A percentile compares a stretch with the other conserved stretches of the same genome.
phyloP scores from a whole-genome alignment of 2,329 filamentous ascomycete species.

The Cyphellophora attinorum region DNA sequence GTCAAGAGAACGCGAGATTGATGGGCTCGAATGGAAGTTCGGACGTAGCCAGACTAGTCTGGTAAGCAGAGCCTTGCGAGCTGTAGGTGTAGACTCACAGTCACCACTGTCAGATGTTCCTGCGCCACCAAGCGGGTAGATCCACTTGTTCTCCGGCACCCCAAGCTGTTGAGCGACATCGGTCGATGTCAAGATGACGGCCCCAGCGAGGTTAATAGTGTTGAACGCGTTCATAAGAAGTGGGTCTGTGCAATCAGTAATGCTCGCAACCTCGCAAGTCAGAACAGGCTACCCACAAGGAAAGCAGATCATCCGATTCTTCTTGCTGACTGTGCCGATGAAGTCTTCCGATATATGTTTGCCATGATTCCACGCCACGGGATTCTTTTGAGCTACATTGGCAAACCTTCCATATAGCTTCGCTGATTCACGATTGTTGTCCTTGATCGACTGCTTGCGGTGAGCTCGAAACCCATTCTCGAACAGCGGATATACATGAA shows the following conservation, averaged over 20 bases:
- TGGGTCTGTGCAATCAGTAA: slow-evolving; percentile 42
- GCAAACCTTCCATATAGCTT: slow-evolving; percentile 53
- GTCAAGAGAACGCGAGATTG: slow-evolving; percentile 50
- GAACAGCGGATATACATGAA: slow-evolving; percentile 59
- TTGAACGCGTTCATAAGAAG: slow-evolving; percentile 65
- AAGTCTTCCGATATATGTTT: slow-evolving; percentile 34
- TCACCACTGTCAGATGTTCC: slow-evolving; percentile 48
- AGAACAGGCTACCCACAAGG: slow-evolving; percentile 58
- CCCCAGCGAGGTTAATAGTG: slow-evolving; percentile 54
- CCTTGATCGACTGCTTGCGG: slow-evolving; percentile 41
- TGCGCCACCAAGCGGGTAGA: slow-evolving; percentile 56
- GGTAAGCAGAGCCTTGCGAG: slow-evolving; percentile 3
- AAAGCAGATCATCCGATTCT: slow-evolving; percentile 59
- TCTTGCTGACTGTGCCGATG: slow-evolving; percentile 45
- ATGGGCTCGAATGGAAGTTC: slow-evolving; percentile 48
- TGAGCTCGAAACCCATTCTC: slow-evolving; percentile 55
- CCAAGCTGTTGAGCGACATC: slow-evolving; percentile 45
- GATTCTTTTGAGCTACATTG: slow-evolving; percentile 42
- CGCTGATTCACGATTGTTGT: slow-evolving; percentile 52
- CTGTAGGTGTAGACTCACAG: slow-evolving; percentile 31
- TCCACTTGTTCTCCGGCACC: slow-evolving; percentile 48
- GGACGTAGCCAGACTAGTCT: slow-evolving; percentile 51
- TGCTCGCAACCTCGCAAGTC: too few relatives aligned
- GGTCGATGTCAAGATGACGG: slow-evolving; percentile 50
- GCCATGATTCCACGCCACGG: slow-evolving; percentile 50